A percentile compares a stretch with the other conserved stretches of the same genome.
Conservation (phyloP, 805 yeast species). For the Diddensiella santjacobensis region DNA sequence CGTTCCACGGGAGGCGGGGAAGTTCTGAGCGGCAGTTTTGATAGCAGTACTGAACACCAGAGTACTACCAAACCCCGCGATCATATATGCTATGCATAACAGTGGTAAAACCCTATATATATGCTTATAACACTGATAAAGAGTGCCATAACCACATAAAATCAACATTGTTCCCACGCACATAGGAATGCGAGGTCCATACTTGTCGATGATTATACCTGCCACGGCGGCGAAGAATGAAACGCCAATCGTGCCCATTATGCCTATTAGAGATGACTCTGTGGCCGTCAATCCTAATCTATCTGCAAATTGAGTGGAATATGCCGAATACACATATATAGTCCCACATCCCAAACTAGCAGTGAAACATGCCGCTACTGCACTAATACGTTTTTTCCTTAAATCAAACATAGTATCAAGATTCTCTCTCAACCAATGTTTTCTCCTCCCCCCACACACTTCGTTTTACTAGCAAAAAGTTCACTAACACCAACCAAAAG, state of each 20-base stretch:
- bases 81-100: conserved; percentile 37
- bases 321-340: conserved; percentile 63
- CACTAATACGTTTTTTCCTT: neutral
- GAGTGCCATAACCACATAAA: conserved; percentile 51
- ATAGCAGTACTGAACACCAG: conserved; percentile 59
- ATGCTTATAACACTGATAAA: conserved; percentile 45
- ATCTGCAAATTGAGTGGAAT: conserved; percentile 65
- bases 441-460: too few species aligned
- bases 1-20: conserved; percentile 64
- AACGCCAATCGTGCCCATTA: conserved; percentile 59
- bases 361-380: conserved; percentile 16
- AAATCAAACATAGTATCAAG: neutral
- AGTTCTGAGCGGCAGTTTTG: conserved; percentile 67
- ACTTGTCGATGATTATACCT: conserved; percentile 25
- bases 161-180: conserved; percentile 49
- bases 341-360: conserved; percentile 48
- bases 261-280: conserved; percentile 56
- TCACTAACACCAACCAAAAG: too few species aligned
- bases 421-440: too few species aligned
- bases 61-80: conserved; percentile 67
- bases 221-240: conserved; percentile 38
- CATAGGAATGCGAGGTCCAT: conserved; percentile 37
- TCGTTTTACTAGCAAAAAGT: too few species aligned
- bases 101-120: conserved; percentile 34
- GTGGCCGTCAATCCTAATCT: conserved; percentile 55